Evolutionary conservation across 1,284 basidiomycete genomes (phyloP).

Genomic region (Apiotrichum gamsii): DNA sequence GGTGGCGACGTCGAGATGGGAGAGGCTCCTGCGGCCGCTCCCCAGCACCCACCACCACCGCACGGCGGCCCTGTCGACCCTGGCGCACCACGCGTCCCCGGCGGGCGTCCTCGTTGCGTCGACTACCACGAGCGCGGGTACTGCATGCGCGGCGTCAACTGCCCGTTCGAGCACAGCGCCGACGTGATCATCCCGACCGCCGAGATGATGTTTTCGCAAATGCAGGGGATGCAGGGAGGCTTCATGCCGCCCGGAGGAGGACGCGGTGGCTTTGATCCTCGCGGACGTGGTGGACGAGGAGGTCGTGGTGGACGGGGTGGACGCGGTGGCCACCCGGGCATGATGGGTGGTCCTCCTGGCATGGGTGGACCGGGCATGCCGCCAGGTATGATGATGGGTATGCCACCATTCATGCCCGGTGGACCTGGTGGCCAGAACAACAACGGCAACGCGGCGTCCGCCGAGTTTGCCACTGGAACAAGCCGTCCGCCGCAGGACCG

Average conservation of each 20-base stretch:
- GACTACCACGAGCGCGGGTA: constrained; percentile 88
- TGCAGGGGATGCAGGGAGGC: constrained; percentile 32
- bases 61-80: not conserved
- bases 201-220: constrained; percentile 49
- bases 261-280: constrained; percentile 17
- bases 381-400: not conserved
- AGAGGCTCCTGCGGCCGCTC: not conserved
- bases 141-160: constrained; percentile 80
- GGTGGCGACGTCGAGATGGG: constrained; percentile 26
- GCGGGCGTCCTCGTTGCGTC: constrained; percentile 52
- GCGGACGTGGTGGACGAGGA: constrained; percentile 54
- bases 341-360: constrained; percentile 26
- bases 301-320: constrained; percentile 34
- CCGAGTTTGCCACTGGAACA: constrained; percentile 12
- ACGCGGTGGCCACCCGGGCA: constrained; percentile 44
- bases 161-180: constrained; percentile 85
- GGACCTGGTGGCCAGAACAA: not conserved
- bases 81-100: not conserved
- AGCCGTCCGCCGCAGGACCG: constrained; percentile 48
- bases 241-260: no score
- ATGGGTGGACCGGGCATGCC: constrained; percentile 14
- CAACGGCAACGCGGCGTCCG: not conserved
- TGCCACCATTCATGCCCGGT: constrained; percentile 8
- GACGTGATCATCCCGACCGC: constrained; percentile 47
- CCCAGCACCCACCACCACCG: no score